phyloP scores from a whole-genome alignment of 305 asterid genomes.

The Fraxinus floribunda region DNA sequence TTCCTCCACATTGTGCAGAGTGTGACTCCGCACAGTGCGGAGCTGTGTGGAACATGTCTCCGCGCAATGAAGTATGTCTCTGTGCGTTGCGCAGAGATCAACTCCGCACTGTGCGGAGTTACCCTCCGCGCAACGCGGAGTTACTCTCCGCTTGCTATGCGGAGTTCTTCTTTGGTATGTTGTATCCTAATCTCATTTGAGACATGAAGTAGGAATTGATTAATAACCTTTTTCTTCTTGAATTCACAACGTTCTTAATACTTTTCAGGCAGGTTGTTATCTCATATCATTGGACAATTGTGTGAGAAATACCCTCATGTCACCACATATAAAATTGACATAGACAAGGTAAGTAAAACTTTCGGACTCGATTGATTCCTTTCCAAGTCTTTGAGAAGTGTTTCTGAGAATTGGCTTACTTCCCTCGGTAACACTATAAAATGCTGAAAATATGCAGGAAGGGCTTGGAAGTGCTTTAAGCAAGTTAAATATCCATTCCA shows the following conservation, averaged over 20 bases:
- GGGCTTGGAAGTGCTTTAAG: constrained; percentile 56
- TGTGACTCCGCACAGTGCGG: too few species aligned
- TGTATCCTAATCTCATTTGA: constrained; percentile 2
- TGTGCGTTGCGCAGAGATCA: too few species aligned
- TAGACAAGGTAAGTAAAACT: constrained; percentile 59
- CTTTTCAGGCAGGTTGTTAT: constrained; percentile 63
- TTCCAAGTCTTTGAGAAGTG: background rate
- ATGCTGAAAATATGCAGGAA: constrained; percentile 50
- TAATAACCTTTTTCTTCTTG: background rate
- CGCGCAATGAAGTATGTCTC: too few species aligned
- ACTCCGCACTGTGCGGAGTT: too few species aligned
- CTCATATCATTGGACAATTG: constrained; percentile 74
- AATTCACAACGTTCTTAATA: background rate
- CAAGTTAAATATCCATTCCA: constrained; percentile 60
- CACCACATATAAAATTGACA: constrained; percentile 77
- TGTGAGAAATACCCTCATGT: constrained; percentile 88
- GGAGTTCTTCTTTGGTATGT: too few species aligned
- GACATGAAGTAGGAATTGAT: background rate
- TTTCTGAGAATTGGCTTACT: background rate
- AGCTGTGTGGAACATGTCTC: too few species aligned
- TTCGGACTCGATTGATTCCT: constrained; percentile 5
- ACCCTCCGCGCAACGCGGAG: too few species aligned
- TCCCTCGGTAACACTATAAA: constrained; percentile 17
- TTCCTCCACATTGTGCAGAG: too few species aligned
- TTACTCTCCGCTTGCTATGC: too few species aligned